phyloP scores from a whole-genome alignment of 2,329 filamentous ascomycete genomes.

The Hypoxylon sp. region DNA sequence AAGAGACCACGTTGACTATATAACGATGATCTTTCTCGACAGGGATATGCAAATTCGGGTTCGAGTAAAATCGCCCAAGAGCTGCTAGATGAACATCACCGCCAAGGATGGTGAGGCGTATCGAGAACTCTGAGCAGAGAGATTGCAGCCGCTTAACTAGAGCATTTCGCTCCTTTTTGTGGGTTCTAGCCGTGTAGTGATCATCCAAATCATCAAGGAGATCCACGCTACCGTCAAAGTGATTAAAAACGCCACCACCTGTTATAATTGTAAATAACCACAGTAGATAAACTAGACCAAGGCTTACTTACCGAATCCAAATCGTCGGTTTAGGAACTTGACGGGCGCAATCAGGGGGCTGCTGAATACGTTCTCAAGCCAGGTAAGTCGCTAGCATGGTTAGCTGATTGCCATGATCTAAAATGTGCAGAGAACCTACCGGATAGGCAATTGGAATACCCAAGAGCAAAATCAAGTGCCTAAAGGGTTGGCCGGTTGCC shows the following conservation, averaged over 20 bases:
- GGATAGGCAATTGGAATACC: conserved; percentile 91
- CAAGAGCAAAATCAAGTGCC: conserved; percentile 88
- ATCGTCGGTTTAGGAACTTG: conserved; percentile 90
- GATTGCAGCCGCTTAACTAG: conserved; percentile 87
- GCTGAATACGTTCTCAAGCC: conserved; percentile 92
- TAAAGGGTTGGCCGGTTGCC: conserved; percentile 80
- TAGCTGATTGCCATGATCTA: conserved; percentile 22
- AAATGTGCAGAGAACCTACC: conserved; percentile 67
- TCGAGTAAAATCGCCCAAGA: conserved; percentile 94
- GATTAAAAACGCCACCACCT: conserved; percentile 89
- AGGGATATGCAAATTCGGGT: conserved; percentile 82
- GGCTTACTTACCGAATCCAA: conserved; percentile 74
- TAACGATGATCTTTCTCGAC: conserved; percentile 90
- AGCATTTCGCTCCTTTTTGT: conserved; percentile 88
- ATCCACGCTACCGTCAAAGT: conserved; percentile 94
- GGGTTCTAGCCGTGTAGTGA: conserved; percentile 92
- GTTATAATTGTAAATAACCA: conserved; percentile 12
- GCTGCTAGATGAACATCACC: conserved; percentile 95
- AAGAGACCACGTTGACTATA: conserved; percentile 95
- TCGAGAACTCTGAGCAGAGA: conserved; percentile 86
- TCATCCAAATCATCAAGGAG: conserved; percentile 94
- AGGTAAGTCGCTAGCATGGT: conserved; percentile 79
- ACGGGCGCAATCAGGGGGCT: conserved; percentile 91
- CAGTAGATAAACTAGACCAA: background rate
- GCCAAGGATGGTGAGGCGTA: conserved; percentile 91